These are phyloP conservation scores for Nitzschia sp. DNA, from an alignment of 108 stramenopile species.

Conservation along the genomic window DNA sequence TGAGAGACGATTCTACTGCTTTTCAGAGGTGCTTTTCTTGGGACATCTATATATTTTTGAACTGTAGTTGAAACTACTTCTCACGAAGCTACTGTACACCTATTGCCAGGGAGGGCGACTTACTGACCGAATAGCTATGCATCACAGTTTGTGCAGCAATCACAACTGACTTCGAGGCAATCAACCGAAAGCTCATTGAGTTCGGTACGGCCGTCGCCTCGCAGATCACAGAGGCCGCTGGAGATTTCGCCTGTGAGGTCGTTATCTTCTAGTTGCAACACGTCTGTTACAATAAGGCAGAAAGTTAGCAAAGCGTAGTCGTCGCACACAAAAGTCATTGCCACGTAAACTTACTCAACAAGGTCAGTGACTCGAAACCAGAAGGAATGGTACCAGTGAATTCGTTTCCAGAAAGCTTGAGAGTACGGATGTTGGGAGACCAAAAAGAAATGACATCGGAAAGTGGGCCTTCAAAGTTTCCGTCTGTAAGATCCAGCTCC, in stretches of 20 bases:
- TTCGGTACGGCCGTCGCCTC: constrained; percentile 10
- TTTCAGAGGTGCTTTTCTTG: too few relatives aligned
- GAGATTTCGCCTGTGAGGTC: constrained; percentile 26
- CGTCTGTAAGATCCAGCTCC: constrained; percentile 32
- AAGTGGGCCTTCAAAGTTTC: constrained; percentile 24
- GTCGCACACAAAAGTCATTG: not conserved
- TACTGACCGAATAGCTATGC: not conserved
- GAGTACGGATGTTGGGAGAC: constrained; percentile 5
- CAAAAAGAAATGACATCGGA: constrained; percentile 11
- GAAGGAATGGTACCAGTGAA: constrained; percentile 25
- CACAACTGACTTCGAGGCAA: constrained; percentile 29
- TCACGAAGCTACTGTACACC: too few relatives aligned
- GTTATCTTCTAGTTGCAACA: constrained; percentile 17
- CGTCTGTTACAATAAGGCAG: constrained; percentile 3
- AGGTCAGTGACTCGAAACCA: constrained; percentile 13
- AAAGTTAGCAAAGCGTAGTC: not conserved
- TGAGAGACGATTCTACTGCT: too few relatives aligned
- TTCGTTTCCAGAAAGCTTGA: constrained; percentile 20
- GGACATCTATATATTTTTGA: too few relatives aligned
- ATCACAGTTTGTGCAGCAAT: constrained; percentile 26
- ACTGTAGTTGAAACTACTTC: too few relatives aligned
- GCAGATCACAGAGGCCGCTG: constrained; percentile 3
- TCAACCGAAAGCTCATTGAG: constrained; percentile 32
- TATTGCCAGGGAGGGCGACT: too few relatives aligned
- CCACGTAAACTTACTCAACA: constrained; percentile 20